Conservation (phyloP, 257 asterid genomes). For the Capsicum chinense region DNA sequence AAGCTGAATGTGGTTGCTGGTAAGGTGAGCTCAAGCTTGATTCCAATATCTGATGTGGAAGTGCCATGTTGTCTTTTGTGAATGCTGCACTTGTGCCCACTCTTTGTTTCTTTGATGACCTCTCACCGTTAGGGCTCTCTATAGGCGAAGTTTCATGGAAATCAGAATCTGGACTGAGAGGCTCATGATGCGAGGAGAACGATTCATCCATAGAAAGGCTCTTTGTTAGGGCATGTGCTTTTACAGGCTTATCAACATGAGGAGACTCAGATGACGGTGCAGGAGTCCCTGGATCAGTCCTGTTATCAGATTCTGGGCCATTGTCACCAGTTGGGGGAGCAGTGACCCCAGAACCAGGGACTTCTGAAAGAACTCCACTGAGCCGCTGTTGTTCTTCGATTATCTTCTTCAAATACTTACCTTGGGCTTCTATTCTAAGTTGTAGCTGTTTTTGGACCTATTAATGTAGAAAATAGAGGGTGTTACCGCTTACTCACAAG, state of each 20-base stretch:
- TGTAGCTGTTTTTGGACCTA: constrained; percentile 98
- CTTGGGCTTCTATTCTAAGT: constrained; percentile 96
- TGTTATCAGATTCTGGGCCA: constrained; percentile 58
- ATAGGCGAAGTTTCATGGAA: constrained; percentile 50
- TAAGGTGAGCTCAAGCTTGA: constrained; percentile 57
- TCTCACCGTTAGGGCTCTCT: constrained; percentile 53
- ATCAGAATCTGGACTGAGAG: constrained; percentile 81
- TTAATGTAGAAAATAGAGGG: neutral
- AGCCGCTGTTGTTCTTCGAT: constrained; percentile 93
- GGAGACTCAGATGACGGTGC: constrained; percentile 80
- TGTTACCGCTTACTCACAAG: neutral
- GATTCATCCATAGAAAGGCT: constrained; percentile 78
- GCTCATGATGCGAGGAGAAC: constrained; percentile 76
- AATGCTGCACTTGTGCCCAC: constrained; percentile 45
- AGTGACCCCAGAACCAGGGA: constrained; percentile 54
- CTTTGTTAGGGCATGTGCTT: constrained; percentile 53
- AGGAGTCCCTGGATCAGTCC: constrained; percentile 78
- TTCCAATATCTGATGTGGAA: constrained; percentile 60
- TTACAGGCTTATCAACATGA: constrained; percentile 53
- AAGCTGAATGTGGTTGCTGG: constrained; percentile 56
- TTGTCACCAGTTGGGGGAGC: constrained; percentile 48
- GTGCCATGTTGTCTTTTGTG: constrained; percentile 48
- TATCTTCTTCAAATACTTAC: constrained; percentile 92
- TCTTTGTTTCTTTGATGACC: constrained; percentile 61
- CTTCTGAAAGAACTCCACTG: constrained; percentile 73